Evolutionary conservation across 768 basidiomycete species (phyloP).

Genomic region (Lactarius sp.): DNA sequence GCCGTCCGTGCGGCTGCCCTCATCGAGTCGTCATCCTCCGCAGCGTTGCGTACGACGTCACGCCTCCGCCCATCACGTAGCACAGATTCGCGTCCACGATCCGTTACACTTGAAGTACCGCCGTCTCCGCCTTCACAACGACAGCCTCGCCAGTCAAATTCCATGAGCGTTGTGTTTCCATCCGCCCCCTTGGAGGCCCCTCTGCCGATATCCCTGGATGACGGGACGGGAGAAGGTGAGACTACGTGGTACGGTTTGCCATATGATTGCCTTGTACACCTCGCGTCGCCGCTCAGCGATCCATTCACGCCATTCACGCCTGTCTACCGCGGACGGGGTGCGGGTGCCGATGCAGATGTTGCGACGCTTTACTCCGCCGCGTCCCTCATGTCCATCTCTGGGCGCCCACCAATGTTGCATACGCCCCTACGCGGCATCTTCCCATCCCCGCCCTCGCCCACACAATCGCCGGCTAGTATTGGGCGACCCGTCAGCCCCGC

Average conservation of each 20-base stretch:
- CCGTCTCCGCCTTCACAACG: conserved; percentile 25
- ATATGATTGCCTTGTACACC: conserved; percentile 61
- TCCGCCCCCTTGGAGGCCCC: background rate
- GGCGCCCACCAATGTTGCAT: conserved; percentile 31
- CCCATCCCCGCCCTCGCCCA: conserved; percentile 20
- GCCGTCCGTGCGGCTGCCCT: conserved; percentile 33
- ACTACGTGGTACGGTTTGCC: conserved; percentile 57
- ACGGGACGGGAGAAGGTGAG: conserved; percentile 29
- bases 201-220: conserved; percentile 13
- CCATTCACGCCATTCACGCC: conserved; percentile 44
- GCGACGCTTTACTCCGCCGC: conserved; percentile 86
- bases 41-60: background rate
- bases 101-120: conserved; percentile 21
- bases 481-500: conserved; percentile 32
- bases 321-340: conserved; percentile 28
- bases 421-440: conserved; percentile 38
- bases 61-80: conserved; percentile 20
- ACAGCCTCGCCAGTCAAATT: conserved; percentile 27
- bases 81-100: conserved; percentile 19
- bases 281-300: conserved; percentile 61
- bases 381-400: conserved; percentile 66
- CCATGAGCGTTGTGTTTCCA: conserved; percentile 18
- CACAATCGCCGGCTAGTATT: conserved; percentile 28
- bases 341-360: conserved; percentile 66
- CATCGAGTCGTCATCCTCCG: conserved; percentile 9